Conservation (phyloP, 768 basidiomycete genomes). For the Suillus subaureus region DNA sequence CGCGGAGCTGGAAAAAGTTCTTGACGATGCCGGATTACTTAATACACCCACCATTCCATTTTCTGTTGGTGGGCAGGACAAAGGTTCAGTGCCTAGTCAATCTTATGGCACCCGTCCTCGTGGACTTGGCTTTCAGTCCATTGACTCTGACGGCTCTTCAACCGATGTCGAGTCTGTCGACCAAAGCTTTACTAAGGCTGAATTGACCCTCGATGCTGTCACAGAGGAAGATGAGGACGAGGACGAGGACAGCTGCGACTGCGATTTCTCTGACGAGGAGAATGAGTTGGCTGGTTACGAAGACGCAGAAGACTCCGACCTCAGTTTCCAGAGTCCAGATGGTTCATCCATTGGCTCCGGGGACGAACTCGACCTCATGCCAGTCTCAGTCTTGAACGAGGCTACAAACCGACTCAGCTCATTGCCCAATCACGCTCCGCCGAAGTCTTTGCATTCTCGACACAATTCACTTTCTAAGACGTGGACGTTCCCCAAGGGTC, state of each 20-base stretch:
- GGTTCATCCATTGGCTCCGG: slow-evolving; percentile 59
- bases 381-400: slow-evolving; percentile 24
- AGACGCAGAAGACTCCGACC: slow-evolving; percentile 65
- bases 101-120: slow-evolving; percentile 38
- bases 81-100: slow-evolving; percentile 22
- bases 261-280: slow-evolving; percentile 50
- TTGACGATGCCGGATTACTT: slow-evolving; percentile 47
- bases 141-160: slow-evolving; percentile 64
- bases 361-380: slow-evolving; percentile 42
- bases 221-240: slow-evolving; percentile 53
- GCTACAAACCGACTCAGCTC: slow-evolving; percentile 7
- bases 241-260: slow-evolving; percentile 31
- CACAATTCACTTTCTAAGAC: slow-evolving; percentile 57
- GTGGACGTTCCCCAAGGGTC: slow-evolving; percentile 65
- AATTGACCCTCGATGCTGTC: slow-evolving; percentile 56
- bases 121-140: slow-evolving; percentile 45
- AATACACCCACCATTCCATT: slow-evolving; percentile 44
- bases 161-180: slow-evolving; percentile 71
- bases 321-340: slow-evolving; percentile 42
- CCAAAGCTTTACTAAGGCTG: slow-evolving; percentile 41
- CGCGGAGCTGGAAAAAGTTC: slow-evolving; percentile 53
- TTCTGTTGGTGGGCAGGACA: slow-evolving; percentile 16
- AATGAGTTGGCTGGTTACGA: slow-evolving; percentile 67
- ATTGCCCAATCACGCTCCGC: slow-evolving; percentile 18
- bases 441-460: slow-evolving; percentile 28